Evolutionary conservation across 2,329 filamentous ascomycete genomes (phyloP).

Genomic region (Parastagonospora avenae): DNA sequence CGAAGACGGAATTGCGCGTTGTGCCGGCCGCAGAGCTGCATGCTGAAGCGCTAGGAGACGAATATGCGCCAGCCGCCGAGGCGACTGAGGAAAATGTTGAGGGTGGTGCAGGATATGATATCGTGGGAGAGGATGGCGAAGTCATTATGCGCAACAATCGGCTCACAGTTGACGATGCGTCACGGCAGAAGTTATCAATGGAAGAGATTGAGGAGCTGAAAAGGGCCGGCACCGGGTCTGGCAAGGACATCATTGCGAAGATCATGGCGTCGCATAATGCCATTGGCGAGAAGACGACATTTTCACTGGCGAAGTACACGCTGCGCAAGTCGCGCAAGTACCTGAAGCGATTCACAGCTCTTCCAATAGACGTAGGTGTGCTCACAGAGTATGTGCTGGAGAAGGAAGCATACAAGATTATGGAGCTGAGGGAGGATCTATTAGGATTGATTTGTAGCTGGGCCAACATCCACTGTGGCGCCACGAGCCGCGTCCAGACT

Average conservation of each 20-base stretch:
- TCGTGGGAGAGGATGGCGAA: slow-evolving; percentile 55
- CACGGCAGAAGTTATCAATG: slow-evolving; percentile 75
- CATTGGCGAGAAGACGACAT: slow-evolving; percentile 91
- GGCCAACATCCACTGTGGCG: slow-evolving; percentile 84
- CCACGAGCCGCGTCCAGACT: slow-evolving; percentile 38
- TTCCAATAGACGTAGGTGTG: slow-evolving; percentile 80
- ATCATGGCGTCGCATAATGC: slow-evolving; percentile 87
- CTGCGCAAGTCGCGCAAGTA: slow-evolving; percentile 94
- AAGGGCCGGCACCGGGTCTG: slow-evolving; percentile 74
- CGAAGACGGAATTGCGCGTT: slow-evolving; percentile 73
- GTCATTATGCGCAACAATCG: slow-evolving; percentile 66
- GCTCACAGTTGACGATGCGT: slow-evolving; percentile 65
- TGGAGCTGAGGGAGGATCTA: slow-evolving; percentile 86
- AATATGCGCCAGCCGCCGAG: slow-evolving; percentile 48
- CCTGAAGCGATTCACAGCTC: slow-evolving; percentile 80
- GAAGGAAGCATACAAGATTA: slow-evolving; percentile 77
- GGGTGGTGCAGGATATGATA: slow-evolving; percentile 50
- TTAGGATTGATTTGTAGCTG: slow-evolving; percentile 83
- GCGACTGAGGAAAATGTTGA: slow-evolving; percentile 38
- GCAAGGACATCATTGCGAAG: slow-evolving; percentile 90
- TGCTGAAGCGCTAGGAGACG: slow-evolving; percentile 71
- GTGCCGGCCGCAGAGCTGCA: slow-evolving; percentile 83
- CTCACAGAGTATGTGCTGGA: slow-evolving; percentile 81
- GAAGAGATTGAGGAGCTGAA: slow-evolving; percentile 75
- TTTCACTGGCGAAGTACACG: slow-evolving; percentile 94